phyloP scores from a whole-genome alignment of 495 filamentous ascomycete genomes.

The Aspergillus ostianus region DNA sequence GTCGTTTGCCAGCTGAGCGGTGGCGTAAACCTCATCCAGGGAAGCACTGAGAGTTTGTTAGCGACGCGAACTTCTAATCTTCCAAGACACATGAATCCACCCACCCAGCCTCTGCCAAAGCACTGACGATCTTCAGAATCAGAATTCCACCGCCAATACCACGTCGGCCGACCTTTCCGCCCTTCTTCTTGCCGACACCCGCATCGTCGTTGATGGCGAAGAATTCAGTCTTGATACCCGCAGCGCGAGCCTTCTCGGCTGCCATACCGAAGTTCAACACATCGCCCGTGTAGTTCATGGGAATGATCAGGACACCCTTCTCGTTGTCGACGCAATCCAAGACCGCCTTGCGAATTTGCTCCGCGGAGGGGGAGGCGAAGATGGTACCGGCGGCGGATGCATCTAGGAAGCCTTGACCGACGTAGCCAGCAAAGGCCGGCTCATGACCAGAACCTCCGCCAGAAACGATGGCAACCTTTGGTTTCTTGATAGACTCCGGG shows the following conservation, averaged over 20 bases:
- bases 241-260: constrained; percentile 85
- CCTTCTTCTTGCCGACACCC: constrained; percentile 77
- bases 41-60: constrained; percentile 31
- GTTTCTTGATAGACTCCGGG: constrained; percentile 47
- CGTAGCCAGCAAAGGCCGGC: constrained; percentile 76
- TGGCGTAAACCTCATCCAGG: constrained; percentile 64
- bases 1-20: constrained; percentile 67
- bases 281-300: constrained; percentile 72
- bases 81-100: constrained; percentile 23
- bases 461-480: constrained; percentile 77
- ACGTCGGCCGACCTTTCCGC: constrained; percentile 87
- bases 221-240: constrained; percentile 81
- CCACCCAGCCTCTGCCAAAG: constrained; percentile 72
- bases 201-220: constrained; percentile 95
- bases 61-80: background rate
- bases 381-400: constrained; percentile 90
- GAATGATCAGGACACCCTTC: constrained; percentile 69
- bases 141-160: constrained; percentile 90
- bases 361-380: constrained; percentile 84
- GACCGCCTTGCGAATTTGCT: constrained; percentile 79
- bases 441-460: constrained; percentile 95
- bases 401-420: constrained; percentile 72
- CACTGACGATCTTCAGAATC: constrained; percentile 85
- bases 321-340: constrained; percentile 66
- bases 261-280: constrained; percentile 94